phyloP scores from a whole-genome alignment of 306 rosid genomes.

The Pachyrhizus erosus region DNA sequence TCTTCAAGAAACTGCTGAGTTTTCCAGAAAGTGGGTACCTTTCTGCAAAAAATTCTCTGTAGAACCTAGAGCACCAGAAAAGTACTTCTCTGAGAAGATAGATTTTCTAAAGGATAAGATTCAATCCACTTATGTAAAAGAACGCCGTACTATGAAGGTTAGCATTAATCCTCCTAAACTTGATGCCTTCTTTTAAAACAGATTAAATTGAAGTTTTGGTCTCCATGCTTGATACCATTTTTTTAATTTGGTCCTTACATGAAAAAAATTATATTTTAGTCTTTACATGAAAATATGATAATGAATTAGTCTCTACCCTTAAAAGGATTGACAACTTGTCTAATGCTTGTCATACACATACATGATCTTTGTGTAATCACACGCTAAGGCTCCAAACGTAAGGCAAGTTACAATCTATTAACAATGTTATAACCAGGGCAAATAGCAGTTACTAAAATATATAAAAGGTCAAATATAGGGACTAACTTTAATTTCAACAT shows the following conservation, averaged over 20 bases:
- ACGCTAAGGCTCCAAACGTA: not conserved
- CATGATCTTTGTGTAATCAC: not conserved
- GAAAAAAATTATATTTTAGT: not conserved
- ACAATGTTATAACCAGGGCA: not conserved
- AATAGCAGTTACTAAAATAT: not conserved
- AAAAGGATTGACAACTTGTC: not conserved
- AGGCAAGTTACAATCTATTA: not conserved
- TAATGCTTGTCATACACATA: not conserved
- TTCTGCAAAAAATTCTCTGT: slow-evolving; percentile 76
- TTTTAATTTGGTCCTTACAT: not conserved
- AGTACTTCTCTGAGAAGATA: slow-evolving; percentile 87
- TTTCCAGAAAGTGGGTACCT: slow-evolving; percentile 93
- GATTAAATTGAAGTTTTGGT: not conserved
- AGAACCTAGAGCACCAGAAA: slow-evolving; percentile 97
- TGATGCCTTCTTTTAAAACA: slow-evolving; percentile 5
- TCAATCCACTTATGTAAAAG: slow-evolving; percentile 91
- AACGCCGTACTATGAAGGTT: slow-evolving; percentile 97
- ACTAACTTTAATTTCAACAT: not conserved
- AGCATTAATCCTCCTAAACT: slow-evolving; percentile 27
- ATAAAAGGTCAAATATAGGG: not conserved
- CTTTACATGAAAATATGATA: not conserved
- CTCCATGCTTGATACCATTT: not conserved
- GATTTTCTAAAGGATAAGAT: slow-evolving; percentile 93
- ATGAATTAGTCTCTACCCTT: not conserved
- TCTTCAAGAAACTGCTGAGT: slow-evolving; percentile 92